phyloP scores from a whole-genome alignment of 2,329 filamentous ascomycete genomes.

The Penicillium sp. region DNA sequence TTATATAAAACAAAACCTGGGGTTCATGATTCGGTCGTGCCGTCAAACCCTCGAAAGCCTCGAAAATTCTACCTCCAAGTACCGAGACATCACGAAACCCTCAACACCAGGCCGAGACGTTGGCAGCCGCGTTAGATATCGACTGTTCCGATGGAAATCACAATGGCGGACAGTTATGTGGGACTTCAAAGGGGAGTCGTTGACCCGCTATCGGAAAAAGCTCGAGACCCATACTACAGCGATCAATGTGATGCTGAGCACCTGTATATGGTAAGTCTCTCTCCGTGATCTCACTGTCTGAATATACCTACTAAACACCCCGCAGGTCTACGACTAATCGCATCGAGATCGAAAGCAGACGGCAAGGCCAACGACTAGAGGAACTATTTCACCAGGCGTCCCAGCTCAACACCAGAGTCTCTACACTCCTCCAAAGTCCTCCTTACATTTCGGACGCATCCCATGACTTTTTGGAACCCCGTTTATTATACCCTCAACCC shows the following conservation, averaged over 20 bases:
- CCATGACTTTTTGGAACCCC: too few species aligned
- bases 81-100: background rate
- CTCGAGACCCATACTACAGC: conserved; percentile 5
- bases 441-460: too few species aligned
- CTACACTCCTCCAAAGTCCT: too few species aligned
- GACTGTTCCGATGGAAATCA: background rate
- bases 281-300: background rate
- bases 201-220: conserved; percentile 4
- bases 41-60: background rate
- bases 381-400: background rate
- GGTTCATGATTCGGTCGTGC: background rate
- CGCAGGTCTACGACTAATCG: conserved; percentile 4
- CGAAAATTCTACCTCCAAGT: background rate
- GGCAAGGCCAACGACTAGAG: background rate
- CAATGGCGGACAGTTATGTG: conserved; percentile 6
- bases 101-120: background rate
- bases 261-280: background rate
- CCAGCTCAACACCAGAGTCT: background rate
- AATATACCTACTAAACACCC: background rate
- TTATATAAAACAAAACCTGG: background rate
- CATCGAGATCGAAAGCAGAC: background rate
- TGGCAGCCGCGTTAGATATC: background rate
- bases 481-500: too few species aligned
- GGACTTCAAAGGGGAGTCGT: background rate
- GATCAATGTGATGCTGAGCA: conserved; percentile 1